These are phyloP conservation scores for Apocynum venetum DNA, from an alignment of 257 asterid genomes.

Conservation along the genomic window DNA sequence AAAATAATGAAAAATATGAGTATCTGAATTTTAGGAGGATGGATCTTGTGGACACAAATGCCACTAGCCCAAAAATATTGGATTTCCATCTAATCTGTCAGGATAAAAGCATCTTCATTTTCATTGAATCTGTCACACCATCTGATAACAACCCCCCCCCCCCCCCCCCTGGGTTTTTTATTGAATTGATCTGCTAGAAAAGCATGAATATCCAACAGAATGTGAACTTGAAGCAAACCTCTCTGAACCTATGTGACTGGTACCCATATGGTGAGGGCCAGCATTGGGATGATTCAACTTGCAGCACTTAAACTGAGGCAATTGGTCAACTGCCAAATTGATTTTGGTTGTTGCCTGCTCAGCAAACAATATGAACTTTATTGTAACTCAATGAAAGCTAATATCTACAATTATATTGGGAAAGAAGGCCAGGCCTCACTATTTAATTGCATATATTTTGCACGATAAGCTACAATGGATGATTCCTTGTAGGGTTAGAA, in stretches of 20 bases:
- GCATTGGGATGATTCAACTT: conserved; percentile 49
- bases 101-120: not conserved
- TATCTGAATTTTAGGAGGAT: not conserved
- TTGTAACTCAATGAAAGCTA: conserved; percentile 6
- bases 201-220: conserved; percentile 2
- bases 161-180: not conserved
- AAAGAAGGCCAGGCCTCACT: not conserved
- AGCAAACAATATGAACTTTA: conserved; percentile 18
- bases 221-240: conserved; percentile 37
- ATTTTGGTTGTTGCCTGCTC: conserved; percentile 93
- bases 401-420: not conserved
- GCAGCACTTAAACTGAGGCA: conserved; percentile 84
- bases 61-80: not conserved
- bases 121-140: not conserved
- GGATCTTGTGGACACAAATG: not conserved
- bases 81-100: no score
- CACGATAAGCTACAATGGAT: not conserved
- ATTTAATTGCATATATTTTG: not conserved
- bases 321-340: conserved; percentile 73
- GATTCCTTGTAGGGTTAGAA: not conserved
- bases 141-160: not conserved
- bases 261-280: conserved; percentile 95
- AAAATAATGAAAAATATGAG: not conserved
- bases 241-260: conserved; percentile 90
- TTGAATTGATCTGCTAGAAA: not conserved